A percentile compares a stretch with the other conserved stretches of the same genome.
These are phyloP conservation scores for Cicer bijugum DNA, from an alignment of 306 rosid genomes.

Conservation along the genomic window DNA sequence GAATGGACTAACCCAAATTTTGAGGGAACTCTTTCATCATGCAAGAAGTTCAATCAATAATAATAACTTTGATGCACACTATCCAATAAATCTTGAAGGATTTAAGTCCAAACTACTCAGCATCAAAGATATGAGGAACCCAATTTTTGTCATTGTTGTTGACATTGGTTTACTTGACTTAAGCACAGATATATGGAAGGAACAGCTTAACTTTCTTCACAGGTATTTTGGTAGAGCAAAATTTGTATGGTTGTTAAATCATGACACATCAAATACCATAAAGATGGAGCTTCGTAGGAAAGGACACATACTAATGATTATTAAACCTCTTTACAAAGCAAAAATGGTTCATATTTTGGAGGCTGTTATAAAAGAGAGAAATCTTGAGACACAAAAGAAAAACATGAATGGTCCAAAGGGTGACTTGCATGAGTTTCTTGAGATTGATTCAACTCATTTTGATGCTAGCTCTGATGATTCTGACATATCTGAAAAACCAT, in stretches of 20 bases:
- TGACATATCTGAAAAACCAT: constrained; percentile 57
- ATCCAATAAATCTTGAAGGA: constrained; percentile 51
- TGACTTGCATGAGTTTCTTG: constrained; percentile 75
- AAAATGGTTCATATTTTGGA: constrained; percentile 87
- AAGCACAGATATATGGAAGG: constrained; percentile 99
- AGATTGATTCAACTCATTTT: constrained; percentile 83
- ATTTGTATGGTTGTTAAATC: constrained; percentile 88
- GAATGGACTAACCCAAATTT: constrained; percentile 89
- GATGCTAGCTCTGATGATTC: constrained; percentile 89
- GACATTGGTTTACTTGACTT: constrained; percentile 89
- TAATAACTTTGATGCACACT: constrained; percentile 66
- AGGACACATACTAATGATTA: constrained; percentile 75
- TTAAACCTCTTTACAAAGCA: constrained; percentile 82
- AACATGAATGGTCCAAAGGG: constrained; percentile 55
- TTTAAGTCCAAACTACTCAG: constrained; percentile 60
- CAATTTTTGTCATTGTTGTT: constrained; percentile 67
- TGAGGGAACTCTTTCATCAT: constrained; percentile 71
- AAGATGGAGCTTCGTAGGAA: constrained; percentile 90
- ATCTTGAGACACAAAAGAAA: constrained; percentile 65
- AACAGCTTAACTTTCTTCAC: constrained; percentile 85
- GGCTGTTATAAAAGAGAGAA: constrained; percentile 71
- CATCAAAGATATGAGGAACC: constrained; percentile 70
- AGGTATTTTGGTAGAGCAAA: constrained; percentile 78
- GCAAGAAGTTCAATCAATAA: constrained; percentile 55
- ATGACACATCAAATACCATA: constrained; percentile 79